Conservation (phyloP, 2,329 filamentous ascomycete species). For the Cryoendolithus antarcticus region DNA sequence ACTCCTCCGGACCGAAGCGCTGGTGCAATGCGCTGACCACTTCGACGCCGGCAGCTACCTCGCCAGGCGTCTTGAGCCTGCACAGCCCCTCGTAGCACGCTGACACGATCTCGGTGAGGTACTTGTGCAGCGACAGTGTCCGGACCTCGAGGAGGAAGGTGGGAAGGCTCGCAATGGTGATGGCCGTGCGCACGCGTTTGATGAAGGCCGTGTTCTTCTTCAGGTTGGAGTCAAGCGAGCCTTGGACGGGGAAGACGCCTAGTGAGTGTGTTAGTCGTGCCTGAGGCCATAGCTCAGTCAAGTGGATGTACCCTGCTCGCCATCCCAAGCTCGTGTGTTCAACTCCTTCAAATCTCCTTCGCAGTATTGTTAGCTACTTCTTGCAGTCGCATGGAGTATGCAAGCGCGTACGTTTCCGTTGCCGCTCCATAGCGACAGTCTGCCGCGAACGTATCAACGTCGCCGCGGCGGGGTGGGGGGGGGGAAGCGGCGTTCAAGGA, state of each 20-base stretch:
- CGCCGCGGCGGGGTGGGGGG: slow-evolving; percentile 11
- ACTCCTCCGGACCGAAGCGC: slow-evolving; percentile 79
- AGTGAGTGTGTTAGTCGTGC: slow-evolving; percentile 4
- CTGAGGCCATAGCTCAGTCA: slow-evolving; percentile 6
- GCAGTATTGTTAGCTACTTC: slow-evolving; percentile 3
- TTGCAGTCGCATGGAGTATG: slow-evolving; percentile 1
- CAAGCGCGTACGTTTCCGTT: slow-evolving; percentile 32
- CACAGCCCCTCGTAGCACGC: slow-evolving; percentile 91
- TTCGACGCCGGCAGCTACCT: slow-evolving; percentile 83
- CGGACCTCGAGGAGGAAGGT: slow-evolving; percentile 86
- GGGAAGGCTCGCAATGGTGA: slow-evolving; percentile 63
- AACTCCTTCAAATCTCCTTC: slow-evolving; percentile 80
- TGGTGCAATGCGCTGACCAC: slow-evolving; percentile 92
- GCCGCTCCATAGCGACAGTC: slow-evolving; percentile 35
- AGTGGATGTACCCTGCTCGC: slow-evolving; percentile 57
- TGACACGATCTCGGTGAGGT: slow-evolving; percentile 91
- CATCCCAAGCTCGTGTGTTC: slow-evolving; percentile 79
- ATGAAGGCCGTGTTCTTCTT: slow-evolving; percentile 99
- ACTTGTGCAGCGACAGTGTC: slow-evolving; percentile 84
- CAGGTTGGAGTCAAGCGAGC: slow-evolving; percentile 80
- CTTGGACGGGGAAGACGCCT: slow-evolving; percentile 69
- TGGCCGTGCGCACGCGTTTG: slow-evolving; percentile 82
- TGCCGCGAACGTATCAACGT: slow-evolving; percentile 11
- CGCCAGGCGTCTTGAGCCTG: slow-evolving; percentile 77
- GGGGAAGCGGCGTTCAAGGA: slow-evolving; percentile 19